These are phyloP conservation scores for Lactifluus rugatus DNA, from an alignment of 768 basidiomycete genomes.

Conservation along the genomic window DNA sequence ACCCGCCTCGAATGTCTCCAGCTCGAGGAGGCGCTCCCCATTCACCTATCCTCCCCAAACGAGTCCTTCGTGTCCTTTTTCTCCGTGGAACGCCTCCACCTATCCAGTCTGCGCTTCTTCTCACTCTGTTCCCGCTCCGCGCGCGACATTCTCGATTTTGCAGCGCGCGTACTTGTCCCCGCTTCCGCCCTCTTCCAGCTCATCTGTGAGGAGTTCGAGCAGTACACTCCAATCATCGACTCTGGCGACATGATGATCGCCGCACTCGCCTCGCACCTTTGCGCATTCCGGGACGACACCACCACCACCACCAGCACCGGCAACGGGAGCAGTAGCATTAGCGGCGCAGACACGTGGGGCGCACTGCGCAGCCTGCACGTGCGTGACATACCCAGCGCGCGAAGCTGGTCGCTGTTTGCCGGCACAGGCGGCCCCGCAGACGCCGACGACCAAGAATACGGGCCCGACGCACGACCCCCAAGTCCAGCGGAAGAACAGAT, in stretches of 20 bases:
- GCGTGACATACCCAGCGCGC: conserved; percentile 11
- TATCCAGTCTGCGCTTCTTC: conserved; percentile 7
- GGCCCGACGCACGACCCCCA: not conserved
- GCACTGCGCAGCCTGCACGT: conserved; percentile 7
- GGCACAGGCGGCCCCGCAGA: not conserved
- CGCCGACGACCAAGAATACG: not conserved
- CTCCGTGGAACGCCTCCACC: conserved; percentile 8
- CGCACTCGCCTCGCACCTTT: conserved; percentile 12
- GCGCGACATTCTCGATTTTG: conserved; percentile 15
- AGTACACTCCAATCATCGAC: conserved; percentile 2
- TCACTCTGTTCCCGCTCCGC: conserved; percentile 12
- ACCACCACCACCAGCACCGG: not conserved
- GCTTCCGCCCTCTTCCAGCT: conserved; percentile 12
- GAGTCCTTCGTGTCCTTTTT: conserved; percentile 1
- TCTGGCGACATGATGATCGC: conserved; percentile 15
- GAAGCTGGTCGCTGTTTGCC: conserved; percentile 15
- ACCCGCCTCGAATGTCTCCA: conserved; percentile 14
- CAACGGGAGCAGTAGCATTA: not conserved
- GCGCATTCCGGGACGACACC: not conserved
- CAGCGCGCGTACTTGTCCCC: conserved; percentile 7
- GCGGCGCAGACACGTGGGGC: conserved; percentile 1
- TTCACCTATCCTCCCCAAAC: not conserved
- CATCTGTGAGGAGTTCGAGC: conserved; percentile 14
- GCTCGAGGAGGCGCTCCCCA: conserved; percentile 14
- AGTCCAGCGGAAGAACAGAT: conserved; percentile 10